Evolutionary conservation across 306 rosid species (phyloP), one percentile per base, ranked within the genome.

Genomic region (Benincasa hispida): DNA sequence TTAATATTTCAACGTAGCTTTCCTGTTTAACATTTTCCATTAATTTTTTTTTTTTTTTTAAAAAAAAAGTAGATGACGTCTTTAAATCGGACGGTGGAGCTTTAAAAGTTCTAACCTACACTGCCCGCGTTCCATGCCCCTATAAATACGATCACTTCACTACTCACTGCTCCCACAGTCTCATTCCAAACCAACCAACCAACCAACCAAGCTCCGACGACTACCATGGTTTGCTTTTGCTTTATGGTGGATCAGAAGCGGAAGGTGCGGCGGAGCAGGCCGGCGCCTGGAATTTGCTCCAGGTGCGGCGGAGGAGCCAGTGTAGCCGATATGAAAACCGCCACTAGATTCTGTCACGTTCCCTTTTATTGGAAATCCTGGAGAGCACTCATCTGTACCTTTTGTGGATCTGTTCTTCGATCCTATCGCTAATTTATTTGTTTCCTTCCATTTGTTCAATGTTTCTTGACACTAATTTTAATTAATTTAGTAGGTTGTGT

Each of bases 271-370:
- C 83, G 92, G 87, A 87, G 80, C 82, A 92, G 86, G 85, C 96
- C 97, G 79, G 96, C 76, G 72, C 91, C 97, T 0, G 96, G 97
- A 22, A 54, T 85, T 0, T 92, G 97, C 80, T 87, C 97, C 11
- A 62, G 91, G 87, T 92, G 97, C 85, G 81, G 97, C 32, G 15
- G 89, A 2, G 89, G 96, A 13, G 96, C 97, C n/a, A 92, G 93
- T 50, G 97, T 92, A 25, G 97, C 90, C 0, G 93, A 92, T 18
- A 87, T 92, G 84, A 84, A 72, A 48, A 92, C 97, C 4, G 78
- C 81, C 18, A 90, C 96, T 14, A 84, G 93, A 84, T 88, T 92
- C 77, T 92, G 96, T 50, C 78, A 54, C 41, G 83, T 92, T 24
- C n/a, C n/a, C n/a, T n/a, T n/a, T n/a, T n/a, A n/a, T n/a, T n/a